These are phyloP conservation scores for Sicyos baderoa DNA, from an alignment of 306 rosid genomes.

Conservation along the genomic window DNA sequence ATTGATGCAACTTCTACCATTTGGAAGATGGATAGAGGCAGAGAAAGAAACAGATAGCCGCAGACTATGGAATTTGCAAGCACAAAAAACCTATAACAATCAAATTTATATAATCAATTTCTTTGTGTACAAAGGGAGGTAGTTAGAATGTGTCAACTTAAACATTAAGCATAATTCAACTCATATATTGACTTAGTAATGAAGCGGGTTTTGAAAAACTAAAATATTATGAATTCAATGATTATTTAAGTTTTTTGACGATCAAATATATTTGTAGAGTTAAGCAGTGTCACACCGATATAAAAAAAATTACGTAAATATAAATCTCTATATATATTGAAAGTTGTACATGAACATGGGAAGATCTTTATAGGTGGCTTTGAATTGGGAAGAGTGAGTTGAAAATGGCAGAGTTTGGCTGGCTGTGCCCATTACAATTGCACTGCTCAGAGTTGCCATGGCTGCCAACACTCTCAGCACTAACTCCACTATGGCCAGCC, in stretches of 20 bases:
- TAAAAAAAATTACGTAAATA: too few species aligned
- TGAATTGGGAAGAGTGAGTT: slow-evolving; percentile 15
- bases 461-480: slow-evolving; percentile 17
- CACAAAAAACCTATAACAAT: slow-evolving; percentile 44
- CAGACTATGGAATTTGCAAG: slow-evolving; percentile 38
- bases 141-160: too few species aligned
- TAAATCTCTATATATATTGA: too few species aligned
- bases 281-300: too few species aligned
- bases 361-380: slow-evolving; percentile 17
- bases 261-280: too few species aligned
- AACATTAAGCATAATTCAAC: too few species aligned
- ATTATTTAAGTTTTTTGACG: too few species aligned
- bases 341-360: slow-evolving; percentile 14
- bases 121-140: background rate
- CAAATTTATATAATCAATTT: background rate
- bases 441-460: slow-evolving; percentile 16
- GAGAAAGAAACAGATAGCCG: slow-evolving; percentile 47
- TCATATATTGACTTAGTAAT: too few species aligned
- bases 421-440: slow-evolving; percentile 17
- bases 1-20: slow-evolving; percentile 30
- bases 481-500: slow-evolving; percentile 15
- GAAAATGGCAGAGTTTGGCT: slow-evolving; percentile 13
- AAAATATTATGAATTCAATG: too few species aligned
- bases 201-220: too few species aligned
- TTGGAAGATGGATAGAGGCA: slow-evolving; percentile 40